Percentiles rank a stretch among this genome's conserved stretches.
Conservation (phyloP, 805 yeast species). For the Lachancea lanzarotensis region DNA sequence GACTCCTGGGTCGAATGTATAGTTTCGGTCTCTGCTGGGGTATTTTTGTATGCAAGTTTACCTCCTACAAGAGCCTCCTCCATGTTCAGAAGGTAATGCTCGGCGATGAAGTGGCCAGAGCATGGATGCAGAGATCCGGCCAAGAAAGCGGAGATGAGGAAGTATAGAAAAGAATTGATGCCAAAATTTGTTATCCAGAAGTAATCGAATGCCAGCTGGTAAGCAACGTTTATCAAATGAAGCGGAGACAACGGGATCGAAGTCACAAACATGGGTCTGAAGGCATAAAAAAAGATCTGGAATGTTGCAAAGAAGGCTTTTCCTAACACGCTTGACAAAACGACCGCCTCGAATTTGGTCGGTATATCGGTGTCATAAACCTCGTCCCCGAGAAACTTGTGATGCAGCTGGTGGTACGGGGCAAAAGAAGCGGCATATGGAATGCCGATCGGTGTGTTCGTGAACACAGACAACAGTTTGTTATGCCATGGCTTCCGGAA, state of each 20-base stretch:
- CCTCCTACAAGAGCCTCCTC: constrained; percentile 29
- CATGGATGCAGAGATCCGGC: constrained; percentile 93
- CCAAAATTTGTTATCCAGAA: constrained; percentile 59
- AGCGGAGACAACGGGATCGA: constrained; percentile 66
- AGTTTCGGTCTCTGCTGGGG: constrained; percentile 9
- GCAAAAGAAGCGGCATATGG: constrained; percentile 83
- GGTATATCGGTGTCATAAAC: constrained; percentile 84
- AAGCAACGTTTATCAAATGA: constrained; percentile 57
- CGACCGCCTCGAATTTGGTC: constrained; percentile 64
- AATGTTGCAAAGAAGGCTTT: constrained; percentile 86
- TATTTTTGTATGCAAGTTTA: constrained; percentile 21
- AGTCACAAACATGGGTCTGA: constrained; percentile 83
- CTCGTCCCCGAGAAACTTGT: constrained; percentile 83
- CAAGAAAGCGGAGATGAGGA: constrained; percentile 68
- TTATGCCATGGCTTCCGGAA: constrained; percentile 75
- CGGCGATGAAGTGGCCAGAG: constrained; percentile 95
- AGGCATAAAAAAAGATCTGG: constrained; percentile 83
- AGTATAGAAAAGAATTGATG: constrained; percentile 53
- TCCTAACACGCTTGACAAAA: constrained; percentile 72
- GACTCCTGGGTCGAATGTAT: constrained; percentile 8
- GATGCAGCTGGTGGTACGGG: constrained; percentile 89
- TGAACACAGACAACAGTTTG: constrained; percentile 66
- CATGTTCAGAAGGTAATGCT: constrained; percentile 73
- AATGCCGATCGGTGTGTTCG: constrained; percentile 81
- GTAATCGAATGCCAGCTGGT: constrained; percentile 54